These are phyloP conservation scores for Penicillium salamii DNA, from an alignment of 495 filamentous ascomycete genomes.

Conservation along the genomic window DNA sequence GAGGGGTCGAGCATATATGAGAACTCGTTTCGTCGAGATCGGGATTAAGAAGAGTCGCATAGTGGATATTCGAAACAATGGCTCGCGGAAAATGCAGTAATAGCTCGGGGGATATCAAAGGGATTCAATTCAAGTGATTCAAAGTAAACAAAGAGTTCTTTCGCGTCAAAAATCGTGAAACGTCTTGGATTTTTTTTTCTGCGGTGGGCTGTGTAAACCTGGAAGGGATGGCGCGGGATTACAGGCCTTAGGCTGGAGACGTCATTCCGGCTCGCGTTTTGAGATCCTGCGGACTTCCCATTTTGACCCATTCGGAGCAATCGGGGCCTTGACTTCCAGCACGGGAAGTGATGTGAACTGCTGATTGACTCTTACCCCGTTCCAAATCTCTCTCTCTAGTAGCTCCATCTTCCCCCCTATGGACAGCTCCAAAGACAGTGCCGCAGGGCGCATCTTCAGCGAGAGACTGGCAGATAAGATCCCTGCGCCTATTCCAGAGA, in stretches of 20 bases:
- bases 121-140: too few relatives aligned
- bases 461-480: conserved; percentile 23
- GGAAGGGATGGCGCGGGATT: not conserved
- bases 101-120: not conserved
- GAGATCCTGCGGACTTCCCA: not conserved
- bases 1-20: conserved; percentile 87
- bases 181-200: not conserved
- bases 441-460: conserved; percentile 9
- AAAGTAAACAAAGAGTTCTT: conserved; percentile 2
- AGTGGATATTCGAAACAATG: not conserved
- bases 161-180: not conserved
- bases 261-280: conserved; percentile 31
- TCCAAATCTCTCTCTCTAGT: not conserved
- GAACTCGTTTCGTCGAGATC: conserved; percentile 83
- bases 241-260: conserved; percentile 10
- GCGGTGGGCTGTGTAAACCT: not conserved
- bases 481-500: conserved; percentile 3
- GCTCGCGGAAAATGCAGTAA: not conserved
- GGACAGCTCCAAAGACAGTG: conserved; percentile 17
- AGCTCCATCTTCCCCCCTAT: conserved; percentile 6
- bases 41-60: conserved; percentile 97
- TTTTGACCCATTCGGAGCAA: not conserved
- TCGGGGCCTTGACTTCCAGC: conserved; percentile 5
- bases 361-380: conserved; percentile 12
- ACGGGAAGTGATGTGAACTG: conserved; percentile 9